A percentile compares a stretch with the other conserved stretches of the same genome.
phyloP scores from a whole-genome alignment of 2,329 filamentous ascomycete species.

The Didymellaceae sp. region DNA sequence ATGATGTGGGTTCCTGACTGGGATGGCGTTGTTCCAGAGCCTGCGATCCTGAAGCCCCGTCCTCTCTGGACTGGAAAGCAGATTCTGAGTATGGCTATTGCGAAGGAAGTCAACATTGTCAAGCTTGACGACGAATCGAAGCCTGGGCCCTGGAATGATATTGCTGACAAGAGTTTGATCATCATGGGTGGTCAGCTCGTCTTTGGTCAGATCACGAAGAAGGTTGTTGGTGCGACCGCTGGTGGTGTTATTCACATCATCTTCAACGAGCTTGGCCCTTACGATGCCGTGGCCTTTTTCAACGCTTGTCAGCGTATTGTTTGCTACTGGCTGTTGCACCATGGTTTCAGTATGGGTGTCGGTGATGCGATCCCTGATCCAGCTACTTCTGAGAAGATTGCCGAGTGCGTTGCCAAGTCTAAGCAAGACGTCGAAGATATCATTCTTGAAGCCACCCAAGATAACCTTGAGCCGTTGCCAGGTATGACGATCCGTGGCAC shows the following conservation, averaged over 20 bases:
- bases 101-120: slow-evolving; percentile 77
- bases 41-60: slow-evolving; percentile 90
- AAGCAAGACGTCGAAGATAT: slow-evolving; percentile 81
- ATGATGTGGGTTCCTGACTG: slow-evolving; percentile 97
- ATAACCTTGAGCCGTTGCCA: slow-evolving; percentile 87
- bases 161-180: slow-evolving; percentile 76
- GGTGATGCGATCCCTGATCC: slow-evolving; percentile 96
- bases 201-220: slow-evolving; percentile 91
- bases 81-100: slow-evolving; percentile 91
- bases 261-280: slow-evolving; percentile 90
- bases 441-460: slow-evolving; percentile 79
- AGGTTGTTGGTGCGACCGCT: slow-evolving; percentile 86
- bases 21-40: slow-evolving; percentile 92
- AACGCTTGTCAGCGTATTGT: slow-evolving; percentile 94
- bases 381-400: slow-evolving; percentile 81
- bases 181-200: slow-evolving; percentile 88
- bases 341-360: slow-evolving; percentile 97
- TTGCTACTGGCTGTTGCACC: slow-evolving; percentile 95
- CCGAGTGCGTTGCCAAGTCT: slow-evolving; percentile 78
- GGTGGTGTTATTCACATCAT: slow-evolving; percentile 95
- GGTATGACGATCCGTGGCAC: slow-evolving; percentile 99
- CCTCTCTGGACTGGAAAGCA: slow-evolving; percentile 99
- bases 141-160: slow-evolving; percentile 63
- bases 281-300: slow-evolving; percentile 90
- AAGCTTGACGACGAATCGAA: slow-evolving; percentile 66